Evolutionary conservation across 306 rosid species (phyloP).

Genomic region (Oemleria cerasiformis): DNA sequence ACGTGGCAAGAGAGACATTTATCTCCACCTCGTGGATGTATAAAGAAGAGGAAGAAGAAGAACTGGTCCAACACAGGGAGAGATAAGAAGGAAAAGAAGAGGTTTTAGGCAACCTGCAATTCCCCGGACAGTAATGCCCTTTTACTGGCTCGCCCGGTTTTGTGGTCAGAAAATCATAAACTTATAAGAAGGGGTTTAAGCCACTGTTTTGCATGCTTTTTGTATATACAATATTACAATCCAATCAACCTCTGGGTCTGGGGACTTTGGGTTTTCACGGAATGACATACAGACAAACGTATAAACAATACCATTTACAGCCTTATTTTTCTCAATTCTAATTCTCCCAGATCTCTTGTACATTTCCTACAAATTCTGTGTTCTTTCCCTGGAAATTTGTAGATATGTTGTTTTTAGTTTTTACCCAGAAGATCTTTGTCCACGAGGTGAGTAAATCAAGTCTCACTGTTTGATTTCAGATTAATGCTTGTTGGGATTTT

Average conservation of each 20-base stretch:
- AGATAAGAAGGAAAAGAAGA: background rate
- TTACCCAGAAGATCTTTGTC: constrained; percentile 26
- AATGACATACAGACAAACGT: background rate
- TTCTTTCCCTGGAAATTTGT: constrained; percentile 25
- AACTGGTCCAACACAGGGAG: constrained; percentile 29
- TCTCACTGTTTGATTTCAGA: constrained; percentile 21
- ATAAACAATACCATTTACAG: background rate
- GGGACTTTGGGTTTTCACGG: constrained; percentile 36
- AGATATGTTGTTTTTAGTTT: constrained; percentile 21
- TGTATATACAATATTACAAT: constrained; percentile 16
- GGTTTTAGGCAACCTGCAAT: constrained; percentile 33
- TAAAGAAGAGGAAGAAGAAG: constrained; percentile 33
- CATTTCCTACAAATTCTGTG: constrained; percentile 17
- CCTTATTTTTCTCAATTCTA: constrained; percentile 23
- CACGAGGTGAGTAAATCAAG: constrained; percentile 45
- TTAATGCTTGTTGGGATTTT: background rate
- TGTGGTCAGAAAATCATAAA: constrained; percentile 50
- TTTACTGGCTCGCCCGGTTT: constrained; percentile 53
- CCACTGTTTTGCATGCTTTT: constrained; percentile 48
- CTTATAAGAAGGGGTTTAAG: constrained; percentile 53
- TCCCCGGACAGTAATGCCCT: constrained; percentile 32
- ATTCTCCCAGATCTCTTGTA: constrained; percentile 34
- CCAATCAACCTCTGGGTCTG: constrained; percentile 16
- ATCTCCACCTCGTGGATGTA: background rate
- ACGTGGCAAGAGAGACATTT: constrained; percentile 42